Evolutionary conservation across 2,329 filamentous ascomycete genomes (phyloP).

Genomic region (Knoxdaviesia capensis): DNA sequence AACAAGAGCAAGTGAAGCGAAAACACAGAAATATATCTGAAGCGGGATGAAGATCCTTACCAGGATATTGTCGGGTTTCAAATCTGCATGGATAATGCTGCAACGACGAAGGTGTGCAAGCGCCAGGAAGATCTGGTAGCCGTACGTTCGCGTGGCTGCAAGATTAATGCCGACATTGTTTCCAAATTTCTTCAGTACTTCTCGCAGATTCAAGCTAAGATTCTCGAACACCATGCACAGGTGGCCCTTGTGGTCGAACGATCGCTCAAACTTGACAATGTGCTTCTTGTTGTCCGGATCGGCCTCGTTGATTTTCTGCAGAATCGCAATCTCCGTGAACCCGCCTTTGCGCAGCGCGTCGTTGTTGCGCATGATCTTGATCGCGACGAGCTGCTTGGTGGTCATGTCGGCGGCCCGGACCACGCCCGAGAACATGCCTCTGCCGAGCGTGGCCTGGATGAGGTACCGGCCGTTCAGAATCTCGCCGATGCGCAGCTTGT

Average conservation of each 20-base stretch:
- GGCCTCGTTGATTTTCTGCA: slow-evolving; percentile 67
- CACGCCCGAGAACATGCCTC: slow-evolving; percentile 95
- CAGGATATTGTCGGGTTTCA: slow-evolving; percentile 95
- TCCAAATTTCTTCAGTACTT: slow-evolving; percentile 89
- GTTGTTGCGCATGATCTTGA: slow-evolving; percentile 97
- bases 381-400: slow-evolving; percentile 60
- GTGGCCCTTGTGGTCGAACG: slow-evolving; percentile 89
- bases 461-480: slow-evolving; percentile 77
- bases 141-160: slow-evolving; percentile 69
- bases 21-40: neutral
- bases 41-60: slow-evolving; percentile 21
- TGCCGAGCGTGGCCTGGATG: slow-evolving; percentile 69
- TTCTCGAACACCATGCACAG: slow-evolving; percentile 96
- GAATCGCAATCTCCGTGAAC: slow-evolving; percentile 81
- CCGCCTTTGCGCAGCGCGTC: slow-evolving; percentile 82
- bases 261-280: slow-evolving; percentile 67
- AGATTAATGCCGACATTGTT: slow-evolving; percentile 86
- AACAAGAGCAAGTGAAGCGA: neutral
- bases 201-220: slow-evolving; percentile 76
- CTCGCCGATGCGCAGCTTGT: slow-evolving; percentile 85
- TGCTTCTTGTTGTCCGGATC: slow-evolving; percentile 85
- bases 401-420: slow-evolving; percentile 66
- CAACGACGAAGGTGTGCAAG: slow-evolving; percentile 76
- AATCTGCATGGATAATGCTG: slow-evolving; percentile 83
- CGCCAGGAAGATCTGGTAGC: slow-evolving; percentile 84